Base-by-base conservation (phyloP, 257 asterid species). In the Nyctanthes arbortristis region DNA sequence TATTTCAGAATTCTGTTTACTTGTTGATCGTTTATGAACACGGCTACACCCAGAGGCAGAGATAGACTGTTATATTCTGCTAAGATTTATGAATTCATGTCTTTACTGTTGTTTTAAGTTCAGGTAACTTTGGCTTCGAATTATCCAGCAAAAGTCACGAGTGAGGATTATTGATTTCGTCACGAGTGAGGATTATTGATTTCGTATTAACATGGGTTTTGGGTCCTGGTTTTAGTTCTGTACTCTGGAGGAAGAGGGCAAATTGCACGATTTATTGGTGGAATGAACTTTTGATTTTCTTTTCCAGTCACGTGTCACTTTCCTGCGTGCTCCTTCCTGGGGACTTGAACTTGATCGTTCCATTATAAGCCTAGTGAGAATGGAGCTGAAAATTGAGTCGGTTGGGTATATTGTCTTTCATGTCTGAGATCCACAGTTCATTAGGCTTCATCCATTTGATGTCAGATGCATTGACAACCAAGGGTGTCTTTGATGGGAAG, bases 21-120 rank as follows among this genome's bases (percentile, higher is more conserved):
- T 76, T 73, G 66, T 43, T 60, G 75, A 70, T 72, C 73, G 58
- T 37, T 65, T 33, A 22, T 64, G 63, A 80, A 45, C 60, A 16
- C 47, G 24, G 52, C 16, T 3, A 22, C 18, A 4, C 11, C n/a
- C 45, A 58, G 29, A 49, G 14, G 4, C 61, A 22, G 31, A 28
- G 56, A 43, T 52, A 37, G 61, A 40, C 25, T 43, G 47, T 22
- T 35, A 58, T 65, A 7, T 39, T 12, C 22, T 73, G 25, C 59
- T 61, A 43, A 40, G 56, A n/a, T 2, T 71, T 67, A 39, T 61
- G n/a, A 18, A 39, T 39, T 43, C 54, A 31, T 30, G 24, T 34
- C 32, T 30, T 69, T 62, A 0, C 32, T 72, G 43, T 24, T 67
- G 12, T 63, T 69, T 45, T 6, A 33, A 47, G 35, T 30, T 67